Percentiles rank a stretch among this genome's conserved stretches.
These are phyloP conservation scores for Chytriomyces confervae DNA, from an alignment of 192 early-diverging fungal species.

Conservation along the genomic window DNA sequence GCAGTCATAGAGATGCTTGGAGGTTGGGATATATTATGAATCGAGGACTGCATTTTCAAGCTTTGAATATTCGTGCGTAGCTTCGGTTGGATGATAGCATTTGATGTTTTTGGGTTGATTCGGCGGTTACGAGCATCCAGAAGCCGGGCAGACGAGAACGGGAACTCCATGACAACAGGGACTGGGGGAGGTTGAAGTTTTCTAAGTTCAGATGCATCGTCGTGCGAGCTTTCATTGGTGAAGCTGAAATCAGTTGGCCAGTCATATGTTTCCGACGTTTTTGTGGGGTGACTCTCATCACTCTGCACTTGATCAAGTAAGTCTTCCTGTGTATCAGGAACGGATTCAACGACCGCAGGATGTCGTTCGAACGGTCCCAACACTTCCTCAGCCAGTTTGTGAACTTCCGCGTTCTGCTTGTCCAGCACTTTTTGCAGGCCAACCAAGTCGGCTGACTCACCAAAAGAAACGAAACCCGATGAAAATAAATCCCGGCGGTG, in stretches of 20 bases:
- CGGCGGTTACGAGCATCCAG: conserved; percentile 31
- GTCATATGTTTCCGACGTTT: too few species aligned
- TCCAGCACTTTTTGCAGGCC: conserved; percentile 8
- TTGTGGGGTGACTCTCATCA: too few species aligned
- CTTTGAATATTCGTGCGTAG: conserved; percentile 20
- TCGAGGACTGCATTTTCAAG: conserved; percentile 24
- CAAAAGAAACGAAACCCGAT: conserved; percentile 17
- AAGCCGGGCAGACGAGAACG: conserved; percentile 17
- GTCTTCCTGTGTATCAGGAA: too few species aligned
- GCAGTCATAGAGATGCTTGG: conserved; percentile 3
- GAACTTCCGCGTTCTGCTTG: conserved; percentile 9
- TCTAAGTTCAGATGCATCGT: background rate
- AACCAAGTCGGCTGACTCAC: conserved; percentile 14
- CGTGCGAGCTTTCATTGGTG: background rate
- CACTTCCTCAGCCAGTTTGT: conserved; percentile 23
- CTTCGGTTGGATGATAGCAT: conserved; percentile 20
- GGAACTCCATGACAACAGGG: conserved; percentile 9
- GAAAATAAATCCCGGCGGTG: background rate
- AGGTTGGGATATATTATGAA: conserved; percentile 26
- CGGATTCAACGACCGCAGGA: background rate
- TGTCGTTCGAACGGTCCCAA: conserved; percentile 1
- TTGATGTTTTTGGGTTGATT: conserved; percentile 15
- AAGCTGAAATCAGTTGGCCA: too few species aligned
- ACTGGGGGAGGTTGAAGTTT: conserved; percentile 20
- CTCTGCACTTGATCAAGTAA: too few species aligned